Evolutionary conservation across 108 stramenopile genomes (phyloP).

Genomic region (Conticribra weissflogii): DNA sequence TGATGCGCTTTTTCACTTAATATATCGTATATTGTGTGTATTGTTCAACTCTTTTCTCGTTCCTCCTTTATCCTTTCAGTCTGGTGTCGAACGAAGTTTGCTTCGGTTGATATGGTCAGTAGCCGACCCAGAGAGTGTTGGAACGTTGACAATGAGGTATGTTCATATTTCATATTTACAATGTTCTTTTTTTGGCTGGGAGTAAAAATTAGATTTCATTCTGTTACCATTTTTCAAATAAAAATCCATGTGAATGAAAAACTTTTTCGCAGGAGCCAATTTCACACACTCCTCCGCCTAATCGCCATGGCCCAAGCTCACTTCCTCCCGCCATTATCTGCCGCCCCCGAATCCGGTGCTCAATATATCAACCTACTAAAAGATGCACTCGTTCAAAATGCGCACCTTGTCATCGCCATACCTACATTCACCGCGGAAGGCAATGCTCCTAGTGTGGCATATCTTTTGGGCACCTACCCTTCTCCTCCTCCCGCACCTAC

Average conservation of each 20-base stretch:
- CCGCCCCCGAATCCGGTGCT: neutral
- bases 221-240: too few species aligned
- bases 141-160: constrained; percentile 42
- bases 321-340: constrained; percentile 22
- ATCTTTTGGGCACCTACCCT: constrained; percentile 38
- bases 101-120: constrained; percentile 61
- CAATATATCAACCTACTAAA: constrained; percentile 1
- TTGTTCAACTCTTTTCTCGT: too few species aligned
- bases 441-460: constrained; percentile 23
- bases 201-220: too few species aligned
- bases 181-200: too few species aligned
- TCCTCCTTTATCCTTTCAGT: constrained; percentile 1
- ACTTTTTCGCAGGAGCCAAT: constrained; percentile 32
- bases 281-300: constrained; percentile 54
- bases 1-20: neutral
- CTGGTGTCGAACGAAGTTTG: constrained; percentile 53
- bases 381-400: constrained; percentile 14
- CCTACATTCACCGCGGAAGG: constrained; percentile 33
- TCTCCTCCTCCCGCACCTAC: neutral
- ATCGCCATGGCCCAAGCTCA: constrained; percentile 68
- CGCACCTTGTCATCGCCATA: constrained; percentile 24
- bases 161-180: neutral
- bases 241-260: too few species aligned
- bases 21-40: too few species aligned
- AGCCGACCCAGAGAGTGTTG: constrained; percentile 61